These are phyloP conservation scores for Zanthoxylum bungeanum DNA, from an alignment of 345 rosid species.

Conservation along the genomic window DNA sequence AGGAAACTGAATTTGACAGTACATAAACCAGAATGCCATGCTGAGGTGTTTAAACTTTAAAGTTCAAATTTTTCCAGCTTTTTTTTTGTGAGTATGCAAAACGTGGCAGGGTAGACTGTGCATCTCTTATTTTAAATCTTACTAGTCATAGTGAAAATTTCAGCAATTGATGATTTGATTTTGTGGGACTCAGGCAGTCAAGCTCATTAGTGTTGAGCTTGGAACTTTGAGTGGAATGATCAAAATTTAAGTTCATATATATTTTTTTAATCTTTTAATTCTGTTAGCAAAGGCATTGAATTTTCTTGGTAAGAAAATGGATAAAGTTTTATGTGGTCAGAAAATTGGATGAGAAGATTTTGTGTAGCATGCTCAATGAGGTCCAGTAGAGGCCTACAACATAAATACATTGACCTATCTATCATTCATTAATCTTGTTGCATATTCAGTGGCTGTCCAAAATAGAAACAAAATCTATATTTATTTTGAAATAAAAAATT, in stretches of 20 bases:
- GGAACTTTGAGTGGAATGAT: background rate
- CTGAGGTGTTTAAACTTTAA: background rate
- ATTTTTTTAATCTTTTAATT: too few species aligned
- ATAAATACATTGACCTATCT: constrained; percentile 11
- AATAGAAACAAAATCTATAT: constrained; percentile 35
- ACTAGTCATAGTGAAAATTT: background rate
- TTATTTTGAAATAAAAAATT: constrained; percentile 6
- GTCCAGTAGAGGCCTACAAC: constrained; percentile 2
- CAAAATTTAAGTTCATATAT: background rate
- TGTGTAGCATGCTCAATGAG: constrained; percentile 16
- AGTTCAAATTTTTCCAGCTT: background rate
- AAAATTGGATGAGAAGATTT: constrained; percentile 10
- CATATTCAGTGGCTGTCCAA: constrained; percentile 22
- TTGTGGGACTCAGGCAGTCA: too few species aligned
- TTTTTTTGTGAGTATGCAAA: background rate
- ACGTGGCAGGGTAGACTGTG: background rate
- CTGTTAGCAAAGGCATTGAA: background rate
- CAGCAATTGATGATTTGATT: background rate
- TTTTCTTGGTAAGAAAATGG: background rate
- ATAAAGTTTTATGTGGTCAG: constrained; percentile 5
- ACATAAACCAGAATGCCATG: background rate
- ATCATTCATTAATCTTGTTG: constrained; percentile 21
- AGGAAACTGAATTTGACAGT: background rate
- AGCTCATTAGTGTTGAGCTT: background rate
- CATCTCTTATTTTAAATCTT: background rate